Conservation (phyloP, 768 basidiomycete genomes). For the Rhodosporidiobolus odoratus region DNA sequence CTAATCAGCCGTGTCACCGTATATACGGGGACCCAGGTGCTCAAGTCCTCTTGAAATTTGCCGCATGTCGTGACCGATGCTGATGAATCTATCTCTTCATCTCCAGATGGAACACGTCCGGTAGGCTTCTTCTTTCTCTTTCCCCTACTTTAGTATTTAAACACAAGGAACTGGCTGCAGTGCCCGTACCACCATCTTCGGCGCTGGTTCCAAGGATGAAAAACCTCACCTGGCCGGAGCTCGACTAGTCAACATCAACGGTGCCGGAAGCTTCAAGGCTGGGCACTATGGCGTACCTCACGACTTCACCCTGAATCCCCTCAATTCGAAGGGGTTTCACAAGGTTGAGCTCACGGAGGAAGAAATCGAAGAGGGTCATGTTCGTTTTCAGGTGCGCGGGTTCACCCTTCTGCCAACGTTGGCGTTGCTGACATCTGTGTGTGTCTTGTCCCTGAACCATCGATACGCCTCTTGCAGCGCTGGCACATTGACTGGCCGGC, state of each 20-base stretch:
- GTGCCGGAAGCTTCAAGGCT: background rate
- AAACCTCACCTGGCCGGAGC: background rate
- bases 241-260: conserved; percentile 8
- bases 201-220: background rate
- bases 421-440: too few species aligned
- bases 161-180: too few species aligned
- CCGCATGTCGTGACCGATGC: too few species aligned
- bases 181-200: background rate
- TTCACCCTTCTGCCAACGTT: too few species aligned
- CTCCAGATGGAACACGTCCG: too few species aligned
- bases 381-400: conserved; percentile 11
- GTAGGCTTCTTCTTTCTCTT: too few species aligned
- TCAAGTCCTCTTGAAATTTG: too few species aligned
- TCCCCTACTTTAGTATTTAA: too few species aligned
- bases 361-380: background rate
- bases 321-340: conserved; percentile 1
- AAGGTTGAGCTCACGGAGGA: background rate
- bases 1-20: too few species aligned
- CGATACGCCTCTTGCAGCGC: background rate
- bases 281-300: background rate
- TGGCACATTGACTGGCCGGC: conserved; percentile 3
- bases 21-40: too few species aligned
- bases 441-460: too few species aligned
- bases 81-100: too few species aligned
- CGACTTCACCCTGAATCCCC: background rate